phyloP scores from a whole-genome alignment of 768 basidiomycete genomes.

The Boletus pseudo-olivaceus region DNA sequence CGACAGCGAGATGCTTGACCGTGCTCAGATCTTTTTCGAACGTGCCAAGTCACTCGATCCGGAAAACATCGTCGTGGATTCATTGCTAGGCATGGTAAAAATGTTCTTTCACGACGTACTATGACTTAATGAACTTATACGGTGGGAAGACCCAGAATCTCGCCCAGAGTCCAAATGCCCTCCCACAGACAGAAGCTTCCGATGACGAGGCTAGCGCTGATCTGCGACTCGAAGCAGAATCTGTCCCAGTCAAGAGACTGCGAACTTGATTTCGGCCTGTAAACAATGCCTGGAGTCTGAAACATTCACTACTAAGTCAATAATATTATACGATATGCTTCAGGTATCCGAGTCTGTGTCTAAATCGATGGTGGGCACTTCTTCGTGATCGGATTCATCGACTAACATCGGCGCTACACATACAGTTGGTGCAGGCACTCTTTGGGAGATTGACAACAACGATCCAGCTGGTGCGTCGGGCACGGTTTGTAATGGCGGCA shows the following conservation, averaged over 20 bases:
- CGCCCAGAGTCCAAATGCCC: conserved; percentile 15
- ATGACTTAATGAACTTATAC: background rate
- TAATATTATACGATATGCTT: background rate
- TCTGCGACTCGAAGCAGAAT: background rate
- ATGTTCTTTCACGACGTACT: background rate
- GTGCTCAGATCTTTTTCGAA: conserved; percentile 59
- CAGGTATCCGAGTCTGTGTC: conserved; percentile 69
- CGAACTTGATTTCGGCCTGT: conserved; percentile 9
- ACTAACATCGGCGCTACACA: conserved; percentile 11
- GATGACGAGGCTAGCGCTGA: conserved; percentile 33
- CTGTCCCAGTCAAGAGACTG: conserved; percentile 8
- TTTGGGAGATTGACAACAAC: background rate
- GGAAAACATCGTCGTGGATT: conserved; percentile 47
- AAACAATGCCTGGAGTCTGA: background rate
- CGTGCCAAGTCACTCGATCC: conserved; percentile 60
- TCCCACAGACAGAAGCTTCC: conserved; percentile 24
- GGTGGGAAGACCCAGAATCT: conserved; percentile 21
- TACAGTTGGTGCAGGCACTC: background rate
- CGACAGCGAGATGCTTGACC: conserved; percentile 44
- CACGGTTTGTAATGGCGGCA: background rate
- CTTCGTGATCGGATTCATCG: conserved; percentile 62
- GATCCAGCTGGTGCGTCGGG: background rate
- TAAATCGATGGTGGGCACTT: conserved; percentile 75
- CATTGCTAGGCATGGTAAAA: conserved; percentile 53
- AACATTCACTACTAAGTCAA: background rate